Evolutionary conservation across 2,329 filamentous ascomycete genomes (phyloP), one percentile per base, ranked within the genome.

Genomic region (Penicillium glabrum): DNA sequence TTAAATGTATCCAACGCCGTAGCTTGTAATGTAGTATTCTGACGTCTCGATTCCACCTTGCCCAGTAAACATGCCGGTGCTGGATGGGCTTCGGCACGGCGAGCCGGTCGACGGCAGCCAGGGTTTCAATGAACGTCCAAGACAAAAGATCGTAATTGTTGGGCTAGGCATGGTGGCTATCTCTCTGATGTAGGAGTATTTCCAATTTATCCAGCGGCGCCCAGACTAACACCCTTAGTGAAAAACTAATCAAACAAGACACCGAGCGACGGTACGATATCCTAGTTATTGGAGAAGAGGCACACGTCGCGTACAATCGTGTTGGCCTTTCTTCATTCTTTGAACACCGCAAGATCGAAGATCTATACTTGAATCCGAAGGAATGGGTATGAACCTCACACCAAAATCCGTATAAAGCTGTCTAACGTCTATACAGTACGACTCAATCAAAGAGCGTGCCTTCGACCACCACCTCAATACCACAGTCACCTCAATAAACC

Each of bases 151-250:
- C 35, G 91, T 96, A 2, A 86, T 96, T 37, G 90, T 96, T 39
- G 92, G 92, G 10, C 76, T 96, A 75, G 92, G 92, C 2, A 97
- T 97, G 93, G 92, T 96, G 45, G 91, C 89, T 39, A 89, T 95
- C 64, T 87, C 89, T 43, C 93, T 96, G 72, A 91, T 96, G 89
- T 93, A 77, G 81, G 88, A 14, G 26, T 10, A 3, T 2, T 26
- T n/a, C 4, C 44, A 24, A 23, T 21, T 11, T 9, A 1, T 8
- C 19, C 11, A 37, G 26, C 19, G 16, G 31, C 46, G n/a, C 35
- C 27, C 13, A 51, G 51, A 23, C 55, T 62, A 54, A 61, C 46
- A 47, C 19, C 2, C 1, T 31, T 46, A 96, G 91, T 67, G 92
- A 96, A 75, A 96, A 96, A 75, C 75, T 96, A 10, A 81, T 96